A percentile compares a stretch with the other conserved stretches of the same genome.
Conservation (phyloP, 2,329 filamentous ascomycete species). For the Didymella segeticola region DNA sequence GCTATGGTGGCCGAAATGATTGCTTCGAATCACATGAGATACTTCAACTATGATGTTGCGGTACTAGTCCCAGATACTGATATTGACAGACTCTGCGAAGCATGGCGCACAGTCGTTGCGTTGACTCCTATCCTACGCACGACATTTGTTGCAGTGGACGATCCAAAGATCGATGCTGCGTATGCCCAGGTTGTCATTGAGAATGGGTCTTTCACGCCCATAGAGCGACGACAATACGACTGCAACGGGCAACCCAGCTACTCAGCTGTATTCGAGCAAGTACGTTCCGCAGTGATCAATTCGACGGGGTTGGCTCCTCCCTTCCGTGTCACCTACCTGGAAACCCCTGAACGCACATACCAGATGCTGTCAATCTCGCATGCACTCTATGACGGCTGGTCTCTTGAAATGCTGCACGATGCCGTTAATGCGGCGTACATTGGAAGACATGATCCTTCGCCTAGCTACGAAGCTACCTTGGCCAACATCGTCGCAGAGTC, state of each 20-base stretch:
- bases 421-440: slow-evolving; percentile 73
- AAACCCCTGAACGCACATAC: slow-evolving; percentile 46
- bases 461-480: slow-evolving; percentile 62
- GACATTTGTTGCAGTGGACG: slow-evolving; percentile 70
- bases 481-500: slow-evolving; percentile 59
- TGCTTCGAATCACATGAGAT: slow-evolving; percentile 73
- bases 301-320: slow-evolving; percentile 22
- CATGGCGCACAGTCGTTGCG: slow-evolving; percentile 68
- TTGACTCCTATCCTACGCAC: slow-evolving; percentile 77
- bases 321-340: slow-evolving; percentile 49
- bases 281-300: slow-evolving; percentile 45
- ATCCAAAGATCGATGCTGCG: slow-evolving; percentile 61
- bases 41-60: slow-evolving; percentile 86
- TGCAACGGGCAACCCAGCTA: slow-evolving; percentile 36
- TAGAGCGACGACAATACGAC: slow-evolving; percentile 16
- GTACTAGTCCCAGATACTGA: slow-evolving; percentile 65
- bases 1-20: slow-evolving; percentile 85
- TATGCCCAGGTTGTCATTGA: slow-evolving; percentile 58
- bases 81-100: slow-evolving; percentile 60
- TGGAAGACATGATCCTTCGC: slow-evolving; percentile 51
- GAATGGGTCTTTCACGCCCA: not conserved
- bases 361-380: slow-evolving; percentile 79
- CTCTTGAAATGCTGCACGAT: slow-evolving; percentile 74
- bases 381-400: slow-evolving; percentile 90
- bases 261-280: slow-evolving; percentile 35